A percentile compares a stretch with the other conserved stretches of the same genome.
Conservation (phyloP, 768 basidiomycete genomes). For the Pulveroboletus sp. region DNA sequence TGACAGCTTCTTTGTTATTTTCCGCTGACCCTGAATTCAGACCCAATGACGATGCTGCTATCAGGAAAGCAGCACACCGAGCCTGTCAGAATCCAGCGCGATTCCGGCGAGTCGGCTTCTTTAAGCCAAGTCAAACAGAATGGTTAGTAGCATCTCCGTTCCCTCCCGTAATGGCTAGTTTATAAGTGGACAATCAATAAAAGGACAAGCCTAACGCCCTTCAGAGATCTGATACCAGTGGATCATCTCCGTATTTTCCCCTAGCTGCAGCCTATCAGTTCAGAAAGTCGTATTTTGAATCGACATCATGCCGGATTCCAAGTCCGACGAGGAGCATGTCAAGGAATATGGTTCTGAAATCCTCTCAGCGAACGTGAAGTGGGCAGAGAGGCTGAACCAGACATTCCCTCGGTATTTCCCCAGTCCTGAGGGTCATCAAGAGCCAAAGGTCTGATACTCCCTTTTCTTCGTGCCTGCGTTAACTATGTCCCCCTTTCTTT, state of each 20-base stretch:
- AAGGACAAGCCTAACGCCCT: background rate
- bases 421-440: conserved; percentile 3
- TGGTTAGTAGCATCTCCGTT: too few relatives aligned
- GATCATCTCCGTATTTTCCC: background rate
- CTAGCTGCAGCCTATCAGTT: background rate
- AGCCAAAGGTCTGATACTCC: conserved; percentile 15
- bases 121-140: too few relatives aligned
- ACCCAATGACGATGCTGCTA: too few relatives aligned
- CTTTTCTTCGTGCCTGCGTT: background rate
- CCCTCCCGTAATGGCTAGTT: background rate
- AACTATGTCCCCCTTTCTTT: background rate
- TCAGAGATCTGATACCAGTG: background rate
- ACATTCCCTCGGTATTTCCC: conserved; percentile 23
- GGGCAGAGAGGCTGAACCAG: conserved; percentile 23
- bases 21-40: too few relatives aligned
- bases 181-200: background rate
- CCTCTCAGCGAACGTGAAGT: conserved; percentile 10
- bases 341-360: background rate
- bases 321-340: background rate
- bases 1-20: too few relatives aligned
- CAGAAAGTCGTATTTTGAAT: background rate
- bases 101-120: too few relatives aligned
- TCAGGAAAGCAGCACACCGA: too few relatives aligned
- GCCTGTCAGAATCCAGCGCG: too few relatives aligned
- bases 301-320: background rate